A percentile compares a stretch with the other conserved stretches of the same genome.
phyloP scores from a whole-genome alignment of 352 stramenopile species.

The Phytophthora capsici region DNA sequence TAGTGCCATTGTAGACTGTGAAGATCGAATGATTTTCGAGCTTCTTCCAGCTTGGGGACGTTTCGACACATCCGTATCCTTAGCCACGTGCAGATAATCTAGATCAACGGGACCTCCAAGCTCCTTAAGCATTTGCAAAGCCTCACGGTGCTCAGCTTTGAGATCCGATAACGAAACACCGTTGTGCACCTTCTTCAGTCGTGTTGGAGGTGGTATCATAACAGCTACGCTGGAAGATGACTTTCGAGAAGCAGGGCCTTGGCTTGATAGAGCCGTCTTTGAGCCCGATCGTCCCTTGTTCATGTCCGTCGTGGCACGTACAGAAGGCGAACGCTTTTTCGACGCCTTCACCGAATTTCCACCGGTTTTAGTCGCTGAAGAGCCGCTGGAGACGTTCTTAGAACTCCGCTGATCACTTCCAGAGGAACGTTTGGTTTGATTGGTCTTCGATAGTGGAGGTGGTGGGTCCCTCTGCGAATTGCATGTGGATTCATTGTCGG shows the following conservation, averaged over 20 bases:
- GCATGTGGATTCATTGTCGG: neutral
- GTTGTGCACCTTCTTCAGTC: constrained; percentile 42
- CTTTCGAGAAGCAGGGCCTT: constrained; percentile 10
- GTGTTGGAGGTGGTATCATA: neutral
- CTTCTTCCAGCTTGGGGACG: neutral
- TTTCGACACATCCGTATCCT: constrained; percentile 8
- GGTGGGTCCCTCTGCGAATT: neutral
- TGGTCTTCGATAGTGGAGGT: neutral
- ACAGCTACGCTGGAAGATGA: constrained; percentile 7
- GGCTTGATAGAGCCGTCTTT: constrained; percentile 7
- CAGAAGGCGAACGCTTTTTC: constrained; percentile 12
- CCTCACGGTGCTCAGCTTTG: constrained; percentile 76
- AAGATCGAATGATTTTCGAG: neutral
- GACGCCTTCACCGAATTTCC: neutral
- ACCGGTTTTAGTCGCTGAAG: constrained; percentile 17
- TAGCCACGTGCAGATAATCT: constrained; percentile 38
- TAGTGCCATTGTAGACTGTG: neutral
- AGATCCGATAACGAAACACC: constrained; percentile 75
- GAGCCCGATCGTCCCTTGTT: constrained; percentile 3
- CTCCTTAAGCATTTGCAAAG: constrained; percentile 75
- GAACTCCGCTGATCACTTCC: neutral
- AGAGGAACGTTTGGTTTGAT: constrained; percentile 1
- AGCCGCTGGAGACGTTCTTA: constrained; percentile 15
- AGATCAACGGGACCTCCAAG: constrained; percentile 65
- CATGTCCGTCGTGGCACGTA: constrained; percentile 11